Evolutionary conservation across 345 rosid genomes (phyloP).

Genomic region (Anastatica hierochuntica): DNA sequence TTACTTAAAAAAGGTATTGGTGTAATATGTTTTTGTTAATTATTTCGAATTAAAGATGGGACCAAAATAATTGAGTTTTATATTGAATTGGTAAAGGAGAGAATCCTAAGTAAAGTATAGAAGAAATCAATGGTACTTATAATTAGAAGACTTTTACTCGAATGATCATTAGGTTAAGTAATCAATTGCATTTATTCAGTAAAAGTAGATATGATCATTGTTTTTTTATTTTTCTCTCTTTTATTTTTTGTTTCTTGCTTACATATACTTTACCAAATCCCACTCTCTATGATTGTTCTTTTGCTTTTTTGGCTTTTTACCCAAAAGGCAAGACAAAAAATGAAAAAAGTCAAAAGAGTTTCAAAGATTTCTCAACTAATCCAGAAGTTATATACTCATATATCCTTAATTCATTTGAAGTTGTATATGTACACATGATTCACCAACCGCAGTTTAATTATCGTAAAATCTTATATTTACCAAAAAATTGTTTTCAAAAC

Average conservation of each 20-base stretch:
- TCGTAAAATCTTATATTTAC: neutral
- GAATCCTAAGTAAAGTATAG: constrained; percentile 16
- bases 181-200: constrained; percentile 18
- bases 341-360: constrained; percentile 26
- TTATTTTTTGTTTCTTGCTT: constrained; percentile 11
- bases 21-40: neutral
- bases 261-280: constrained; percentile 26
- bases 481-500: too few species aligned
- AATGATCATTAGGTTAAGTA: neutral
- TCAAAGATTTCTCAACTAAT: constrained; percentile 26
- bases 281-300: constrained; percentile 20
- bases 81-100: neutral
- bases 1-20: neutral
- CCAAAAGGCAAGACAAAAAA: constrained; percentile 19
- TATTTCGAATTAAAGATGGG: constrained; percentile 8
- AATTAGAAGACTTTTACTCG: constrained; percentile 18
- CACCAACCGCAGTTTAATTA: constrained; percentile 18
- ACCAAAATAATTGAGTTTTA: neutral
- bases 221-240: neutral
- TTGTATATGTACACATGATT: constrained; percentile 4
- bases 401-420: constrained; percentile 4
- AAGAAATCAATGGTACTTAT: too few species aligned
- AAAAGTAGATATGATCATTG: constrained; percentile 24
- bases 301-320: constrained; percentile 30
- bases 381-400: constrained; percentile 6